Evolutionary conservation across 768 basidiomycete genomes (phyloP).

Genomic region (Pleurotus cornucopiae): DNA sequence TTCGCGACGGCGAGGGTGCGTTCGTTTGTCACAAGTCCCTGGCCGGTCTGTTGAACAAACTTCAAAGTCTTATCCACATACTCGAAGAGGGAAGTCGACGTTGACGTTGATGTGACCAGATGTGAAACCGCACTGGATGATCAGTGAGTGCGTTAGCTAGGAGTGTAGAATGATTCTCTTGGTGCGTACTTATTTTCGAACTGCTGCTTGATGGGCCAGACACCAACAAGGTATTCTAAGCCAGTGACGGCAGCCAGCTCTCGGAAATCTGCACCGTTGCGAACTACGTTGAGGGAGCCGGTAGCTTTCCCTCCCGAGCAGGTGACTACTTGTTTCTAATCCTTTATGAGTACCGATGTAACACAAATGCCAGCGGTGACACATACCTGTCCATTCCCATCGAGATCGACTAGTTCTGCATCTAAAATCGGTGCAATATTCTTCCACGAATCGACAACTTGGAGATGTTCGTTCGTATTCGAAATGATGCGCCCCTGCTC

Average conservation of each 20-base stretch:
- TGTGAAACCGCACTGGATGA: constrained; percentile 45
- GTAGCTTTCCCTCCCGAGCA: constrained; percentile 79
- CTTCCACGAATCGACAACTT: constrained; percentile 58
- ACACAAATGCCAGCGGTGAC: background rate
- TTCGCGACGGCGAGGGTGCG: constrained; percentile 67
- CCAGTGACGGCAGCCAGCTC: constrained; percentile 58
- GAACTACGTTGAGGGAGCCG: constrained; percentile 72
- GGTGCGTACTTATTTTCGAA: constrained; percentile 46
- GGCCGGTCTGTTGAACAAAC: constrained; percentile 26
- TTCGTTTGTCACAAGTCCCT: constrained; percentile 40
- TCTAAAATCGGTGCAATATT: constrained; percentile 86
- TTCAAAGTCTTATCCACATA: constrained; percentile 44
- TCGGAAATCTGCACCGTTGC: constrained; percentile 79
- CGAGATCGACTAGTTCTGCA: constrained; percentile 69
- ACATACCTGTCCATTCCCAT: constrained; percentile 65
- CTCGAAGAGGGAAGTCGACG: constrained; percentile 50
- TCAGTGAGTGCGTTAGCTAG: background rate
- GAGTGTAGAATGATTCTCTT: background rate
- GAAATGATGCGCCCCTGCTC: constrained; percentile 44
- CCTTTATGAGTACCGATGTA: background rate
- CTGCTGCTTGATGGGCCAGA: constrained; percentile 57
- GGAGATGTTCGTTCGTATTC: constrained; percentile 52
- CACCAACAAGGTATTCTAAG: constrained; percentile 45
- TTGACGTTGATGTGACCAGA: constrained; percentile 56
- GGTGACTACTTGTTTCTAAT: constrained; percentile 75